Percentiles rank a stretch among this genome's conserved stretches.
phyloP scores from a whole-genome alignment of 495 filamentous ascomycete species.

The Chaetomium fimeti region DNA sequence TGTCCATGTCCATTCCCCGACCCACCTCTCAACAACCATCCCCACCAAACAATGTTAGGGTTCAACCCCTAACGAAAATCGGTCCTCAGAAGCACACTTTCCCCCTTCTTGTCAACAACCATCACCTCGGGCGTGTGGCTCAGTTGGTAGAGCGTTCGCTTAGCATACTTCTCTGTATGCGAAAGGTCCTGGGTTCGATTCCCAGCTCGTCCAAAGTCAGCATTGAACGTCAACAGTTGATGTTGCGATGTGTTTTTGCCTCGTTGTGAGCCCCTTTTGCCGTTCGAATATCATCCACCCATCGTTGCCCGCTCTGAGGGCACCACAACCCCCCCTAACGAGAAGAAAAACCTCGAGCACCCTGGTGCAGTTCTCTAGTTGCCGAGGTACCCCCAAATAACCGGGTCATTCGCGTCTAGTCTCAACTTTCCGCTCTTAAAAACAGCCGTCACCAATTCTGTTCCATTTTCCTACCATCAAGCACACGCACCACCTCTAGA shows the following conservation, averaged over 20 bases:
- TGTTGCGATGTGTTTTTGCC: background rate
- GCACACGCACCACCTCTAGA: too few relatives aligned
- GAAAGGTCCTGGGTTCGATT: conserved; percentile 31
- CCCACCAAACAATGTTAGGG: background rate
- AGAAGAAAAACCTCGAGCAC: too few relatives aligned
- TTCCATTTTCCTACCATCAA: too few relatives aligned
- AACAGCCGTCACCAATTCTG: too few relatives aligned
- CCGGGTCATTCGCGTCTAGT: too few relatives aligned
- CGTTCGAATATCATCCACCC: too few relatives aligned
- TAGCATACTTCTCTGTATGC: conserved; percentile 21
- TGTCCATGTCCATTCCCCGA: background rate
- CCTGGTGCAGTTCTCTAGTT: too few relatives aligned
- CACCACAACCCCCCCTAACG: background rate
- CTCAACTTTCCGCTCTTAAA: too few relatives aligned
- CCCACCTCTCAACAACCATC: background rate
- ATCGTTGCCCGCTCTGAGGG: background rate
- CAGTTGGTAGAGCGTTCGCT: conserved; percentile 31
- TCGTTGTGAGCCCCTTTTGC: background rate
- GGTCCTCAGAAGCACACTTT: background rate
- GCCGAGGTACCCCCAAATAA: too few relatives aligned
- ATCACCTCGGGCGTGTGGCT: conserved; percentile 26
- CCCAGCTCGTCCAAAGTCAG: conserved; percentile 24
- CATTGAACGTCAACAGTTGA: background rate
- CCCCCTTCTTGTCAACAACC: background rate
- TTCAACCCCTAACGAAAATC: background rate